These are phyloP conservation scores for Raphanus raphanistrum DNA, from an alignment of 345 rosid species.

Conservation along the genomic window DNA sequence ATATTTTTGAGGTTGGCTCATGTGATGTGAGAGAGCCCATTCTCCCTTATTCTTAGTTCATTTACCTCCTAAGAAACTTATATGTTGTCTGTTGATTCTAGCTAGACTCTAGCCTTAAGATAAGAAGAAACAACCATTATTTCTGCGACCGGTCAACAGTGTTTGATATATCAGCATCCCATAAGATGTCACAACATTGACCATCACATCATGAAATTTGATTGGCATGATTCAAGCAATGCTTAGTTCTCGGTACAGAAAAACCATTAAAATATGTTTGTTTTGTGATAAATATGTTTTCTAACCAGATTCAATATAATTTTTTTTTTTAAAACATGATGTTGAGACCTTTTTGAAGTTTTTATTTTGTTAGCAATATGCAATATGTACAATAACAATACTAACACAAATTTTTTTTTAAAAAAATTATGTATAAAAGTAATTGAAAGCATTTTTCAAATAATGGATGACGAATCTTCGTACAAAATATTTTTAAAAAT, in stretches of 20 bases:
- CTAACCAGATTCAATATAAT: neutral
- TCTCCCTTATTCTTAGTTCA: neutral
- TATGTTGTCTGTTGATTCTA: neutral
- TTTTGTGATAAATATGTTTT: no score
- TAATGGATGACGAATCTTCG: neutral
- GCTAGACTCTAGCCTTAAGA: neutral
- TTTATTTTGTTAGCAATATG: neutral
- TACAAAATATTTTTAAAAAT: neutral
- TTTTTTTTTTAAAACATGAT: neutral
- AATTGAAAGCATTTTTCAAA: neutral
- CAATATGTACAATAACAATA: neutral
- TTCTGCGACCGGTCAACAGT: neutral
- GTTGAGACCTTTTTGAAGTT: neutral
- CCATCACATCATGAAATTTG: conserved; percentile 6
- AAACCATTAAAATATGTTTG: neutral
- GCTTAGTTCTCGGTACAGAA: neutral
- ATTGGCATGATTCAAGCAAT: neutral
- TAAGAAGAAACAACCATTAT: no score
- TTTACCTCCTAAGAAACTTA: neutral
- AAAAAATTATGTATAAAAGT: neutral
- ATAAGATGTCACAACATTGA: conserved; percentile 32
- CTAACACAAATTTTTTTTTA: neutral
- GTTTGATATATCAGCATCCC: conserved; percentile 28
- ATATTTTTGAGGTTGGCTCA: neutral
- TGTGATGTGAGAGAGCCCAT: neutral